Conservation (phyloP, 2,329 filamentous ascomycete species). For the Ascochyta pisi region DNA sequence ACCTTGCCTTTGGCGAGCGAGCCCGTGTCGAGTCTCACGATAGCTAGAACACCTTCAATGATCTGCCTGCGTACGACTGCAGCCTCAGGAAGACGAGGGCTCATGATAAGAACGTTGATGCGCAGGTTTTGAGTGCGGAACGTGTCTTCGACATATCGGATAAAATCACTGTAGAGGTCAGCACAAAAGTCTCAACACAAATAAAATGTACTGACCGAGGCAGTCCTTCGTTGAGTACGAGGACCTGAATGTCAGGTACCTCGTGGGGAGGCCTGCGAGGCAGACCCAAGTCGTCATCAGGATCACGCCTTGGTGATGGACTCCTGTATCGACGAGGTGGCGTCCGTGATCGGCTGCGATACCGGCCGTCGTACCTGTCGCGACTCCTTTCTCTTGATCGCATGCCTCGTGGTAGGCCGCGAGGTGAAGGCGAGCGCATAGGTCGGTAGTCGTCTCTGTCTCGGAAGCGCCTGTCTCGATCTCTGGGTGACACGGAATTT, state of each 20-base stretch:
- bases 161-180: slow-evolving; percentile 66
- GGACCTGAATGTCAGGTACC: slow-evolving; percentile 88
- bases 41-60: slow-evolving; percentile 84
- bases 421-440: slow-evolving; percentile 56
- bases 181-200: neutral
- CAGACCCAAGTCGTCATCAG: slow-evolving; percentile 70
- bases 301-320: slow-evolving; percentile 69
- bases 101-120: slow-evolving; percentile 80
- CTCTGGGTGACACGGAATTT: slow-evolving; percentile 48
- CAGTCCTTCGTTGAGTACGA: slow-evolving; percentile 75
- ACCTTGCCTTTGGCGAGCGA: slow-evolving; percentile 77
- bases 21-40: slow-evolving; percentile 75
- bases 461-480: slow-evolving; percentile 63
- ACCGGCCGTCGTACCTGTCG: slow-evolving; percentile 60
- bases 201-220: slow-evolving; percentile 33
- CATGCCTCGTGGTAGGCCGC: slow-evolving; percentile 43
- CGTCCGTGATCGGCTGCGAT: slow-evolving; percentile 71
- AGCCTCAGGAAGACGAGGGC: slow-evolving; percentile 76
- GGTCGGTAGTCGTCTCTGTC: slow-evolving; percentile 64
- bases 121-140: slow-evolving; percentile 76
- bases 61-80: slow-evolving; percentile 86
- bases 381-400: slow-evolving; percentile 48
- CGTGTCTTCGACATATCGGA: slow-evolving; percentile 79
- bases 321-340: slow-evolving; percentile 69
- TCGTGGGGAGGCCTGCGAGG: slow-evolving; percentile 75